Conservation (phyloP, 495 filamentous ascomycete genomes). For the Neurospora sp. region DNA sequence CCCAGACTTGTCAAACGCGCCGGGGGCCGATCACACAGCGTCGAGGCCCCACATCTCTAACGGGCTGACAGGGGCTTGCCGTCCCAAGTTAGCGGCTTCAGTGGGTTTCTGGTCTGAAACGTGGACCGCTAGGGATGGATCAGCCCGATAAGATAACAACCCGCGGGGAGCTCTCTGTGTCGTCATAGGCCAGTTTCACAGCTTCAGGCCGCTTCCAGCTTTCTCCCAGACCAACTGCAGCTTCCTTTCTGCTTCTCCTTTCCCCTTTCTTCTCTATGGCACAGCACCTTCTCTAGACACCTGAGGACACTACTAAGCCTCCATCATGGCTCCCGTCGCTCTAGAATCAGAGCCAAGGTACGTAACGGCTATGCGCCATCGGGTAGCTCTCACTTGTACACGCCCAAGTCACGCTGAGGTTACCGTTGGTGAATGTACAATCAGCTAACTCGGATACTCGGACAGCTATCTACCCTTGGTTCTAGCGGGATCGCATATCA, state of each 20-base stretch:
- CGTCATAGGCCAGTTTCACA: background rate
- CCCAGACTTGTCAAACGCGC: background rate
- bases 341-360: constrained; percentile 23
- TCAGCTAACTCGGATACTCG: background rate
- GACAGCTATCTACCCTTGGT: constrained; percentile 30
- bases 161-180: background rate
- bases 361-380: background rate
- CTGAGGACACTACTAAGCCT: background rate
- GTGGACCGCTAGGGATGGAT: background rate
- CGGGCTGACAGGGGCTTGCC: background rate
- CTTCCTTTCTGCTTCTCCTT: background rate
- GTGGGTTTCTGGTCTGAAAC: background rate
- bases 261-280: background rate
- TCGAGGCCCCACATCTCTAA: background rate
- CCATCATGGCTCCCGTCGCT: constrained; percentile 24
- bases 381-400: background rate
- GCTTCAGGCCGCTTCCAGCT: background rate
- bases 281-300: background rate
- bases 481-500: constrained; percentile 24
- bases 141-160: background rate
- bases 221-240: background rate
- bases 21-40: background rate
- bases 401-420: background rate
- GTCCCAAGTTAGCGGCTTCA: background rate
- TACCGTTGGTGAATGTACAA: background rate